phyloP scores from a whole-genome alignment of 345 rosid species.

The Dovyalis caffra region DNA sequence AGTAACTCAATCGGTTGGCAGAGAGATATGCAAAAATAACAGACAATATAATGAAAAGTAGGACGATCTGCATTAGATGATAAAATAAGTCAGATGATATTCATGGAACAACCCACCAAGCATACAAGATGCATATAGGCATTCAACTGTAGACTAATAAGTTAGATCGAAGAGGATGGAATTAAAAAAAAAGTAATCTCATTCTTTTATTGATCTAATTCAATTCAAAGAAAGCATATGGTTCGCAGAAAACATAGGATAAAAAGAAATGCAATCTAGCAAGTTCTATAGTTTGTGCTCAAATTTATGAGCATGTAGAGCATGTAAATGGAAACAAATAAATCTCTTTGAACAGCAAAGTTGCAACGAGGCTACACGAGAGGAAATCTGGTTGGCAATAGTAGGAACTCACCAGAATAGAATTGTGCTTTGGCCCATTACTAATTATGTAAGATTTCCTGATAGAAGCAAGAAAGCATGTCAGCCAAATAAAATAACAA shows the following conservation, averaged over 20 bases:
- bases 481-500: background rate
- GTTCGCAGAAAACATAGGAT: background rate
- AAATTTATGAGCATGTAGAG: background rate
- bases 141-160: background rate
- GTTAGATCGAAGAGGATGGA: background rate
- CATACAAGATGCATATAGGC: background rate
- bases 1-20: conserved; percentile 26
- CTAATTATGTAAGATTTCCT: conserved; percentile 54
- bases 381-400: background rate
- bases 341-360: background rate
- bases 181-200: background rate
- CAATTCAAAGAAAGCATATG: background rate
- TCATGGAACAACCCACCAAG: background rate
- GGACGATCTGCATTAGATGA: conserved; percentile 35
- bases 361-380: background rate
- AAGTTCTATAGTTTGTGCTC: background rate
- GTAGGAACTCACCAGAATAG: conserved; percentile 30
- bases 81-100: conserved; percentile 15
- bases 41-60: conserved; percentile 42
- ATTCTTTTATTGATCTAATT: background rate
- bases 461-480: conserved; percentile 6
- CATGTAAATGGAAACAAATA: background rate
- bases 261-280: background rate
- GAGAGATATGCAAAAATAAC: conserved; percentile 33
- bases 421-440: conserved; percentile 24